phyloP scores from a whole-genome alignment of 495 filamentous ascomycete species.

The Aspergillus bridgeri region DNA sequence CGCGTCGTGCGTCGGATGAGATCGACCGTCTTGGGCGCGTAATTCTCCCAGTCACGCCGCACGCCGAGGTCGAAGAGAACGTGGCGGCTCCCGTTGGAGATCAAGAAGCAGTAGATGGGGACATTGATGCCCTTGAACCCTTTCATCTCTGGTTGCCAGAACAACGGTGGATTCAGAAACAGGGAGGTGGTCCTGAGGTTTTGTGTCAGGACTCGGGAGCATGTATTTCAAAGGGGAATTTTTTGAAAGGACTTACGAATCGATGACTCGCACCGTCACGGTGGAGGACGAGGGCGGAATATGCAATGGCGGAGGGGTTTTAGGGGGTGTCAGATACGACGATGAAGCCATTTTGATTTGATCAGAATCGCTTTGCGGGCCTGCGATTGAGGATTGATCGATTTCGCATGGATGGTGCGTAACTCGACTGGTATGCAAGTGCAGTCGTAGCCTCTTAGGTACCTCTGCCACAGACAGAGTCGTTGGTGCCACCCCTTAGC shows the following conservation, averaged over 20 bases:
- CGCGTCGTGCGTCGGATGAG: background rate
- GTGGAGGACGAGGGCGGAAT: slow-evolving; percentile 3
- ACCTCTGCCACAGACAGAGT: too few relatives aligned
- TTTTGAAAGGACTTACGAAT: background rate
- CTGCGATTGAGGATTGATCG: too few relatives aligned
- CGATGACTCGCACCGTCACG: slow-evolving; percentile 6
- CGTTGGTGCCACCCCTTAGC: too few relatives aligned
- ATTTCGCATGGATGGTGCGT: too few relatives aligned
- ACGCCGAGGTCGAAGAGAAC: slow-evolving; percentile 8
- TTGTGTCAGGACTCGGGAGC: background rate
- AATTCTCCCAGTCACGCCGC: slow-evolving; percentile 7
- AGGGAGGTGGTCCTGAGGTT: slow-evolving; percentile 1
- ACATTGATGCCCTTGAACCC: background rate
- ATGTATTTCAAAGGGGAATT: background rate
- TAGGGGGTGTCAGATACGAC: too few relatives aligned
- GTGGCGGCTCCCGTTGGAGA: background rate
- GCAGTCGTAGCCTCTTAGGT: too few relatives aligned
- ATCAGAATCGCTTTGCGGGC: too few relatives aligned
- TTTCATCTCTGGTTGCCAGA: background rate
- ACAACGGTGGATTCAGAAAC: background rate
- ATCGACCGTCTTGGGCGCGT: background rate
- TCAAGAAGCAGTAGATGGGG: slow-evolving; percentile 1
- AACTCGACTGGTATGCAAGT: too few relatives aligned
- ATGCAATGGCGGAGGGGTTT: background rate
- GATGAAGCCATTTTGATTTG: too few relatives aligned